These are phyloP conservation scores for Entonaema liquescens DNA, from an alignment of 495 filamentous ascomycete genomes.

Conservation along the genomic window DNA sequence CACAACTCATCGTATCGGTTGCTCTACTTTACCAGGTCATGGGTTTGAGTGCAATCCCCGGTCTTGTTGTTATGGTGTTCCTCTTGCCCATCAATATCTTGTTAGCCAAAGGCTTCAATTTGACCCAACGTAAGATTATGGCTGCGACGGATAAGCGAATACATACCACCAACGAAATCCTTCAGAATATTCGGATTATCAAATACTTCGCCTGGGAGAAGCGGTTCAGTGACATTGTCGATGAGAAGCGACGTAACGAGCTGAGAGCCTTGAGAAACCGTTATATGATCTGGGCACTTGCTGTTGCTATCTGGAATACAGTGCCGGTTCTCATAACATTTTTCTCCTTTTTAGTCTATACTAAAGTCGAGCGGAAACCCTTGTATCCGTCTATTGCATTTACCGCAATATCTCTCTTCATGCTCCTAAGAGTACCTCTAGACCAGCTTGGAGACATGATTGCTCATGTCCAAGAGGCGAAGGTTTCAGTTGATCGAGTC, in stretches of 20 bases:
- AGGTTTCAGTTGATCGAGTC: slow-evolving; percentile 95
- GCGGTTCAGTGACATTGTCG: slow-evolving; percentile 84
- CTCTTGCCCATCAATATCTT: slow-evolving; percentile 88
- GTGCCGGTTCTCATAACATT: slow-evolving; percentile 95
- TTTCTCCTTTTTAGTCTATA: slow-evolving; percentile 93
- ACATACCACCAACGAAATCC: slow-evolving; percentile 93
- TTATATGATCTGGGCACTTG: slow-evolving; percentile 90
- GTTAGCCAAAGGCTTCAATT: slow-evolving; percentile 84
- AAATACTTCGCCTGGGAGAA: slow-evolving; percentile 99
- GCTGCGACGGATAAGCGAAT: slow-evolving; percentile 96
- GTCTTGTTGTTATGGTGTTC: slow-evolving; percentile 89
- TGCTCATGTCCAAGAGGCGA: slow-evolving; percentile 96
- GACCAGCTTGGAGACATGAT: slow-evolving; percentile 99
- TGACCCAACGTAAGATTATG: slow-evolving; percentile 88
- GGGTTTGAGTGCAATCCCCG: slow-evolving; percentile 91
- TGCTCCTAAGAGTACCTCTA: slow-evolving; percentile 89
- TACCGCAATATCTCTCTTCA: slow-evolving; percentile 95
- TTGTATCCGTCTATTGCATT: slow-evolving; percentile 95
- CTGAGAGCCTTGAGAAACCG: slow-evolving; percentile 78
- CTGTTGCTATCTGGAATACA: slow-evolving; percentile 96
- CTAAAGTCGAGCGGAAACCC: slow-evolving; percentile 86
- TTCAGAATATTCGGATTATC: slow-evolving; percentile 98
- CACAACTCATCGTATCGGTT: slow-evolving; percentile 76
- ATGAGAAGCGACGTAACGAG: slow-evolving; percentile 85
- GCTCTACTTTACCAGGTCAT: slow-evolving; percentile 86